Base-by-base conservation (phyloP, 2,329 filamentous ascomycete species). In the Sporothrix globosa region DNA sequence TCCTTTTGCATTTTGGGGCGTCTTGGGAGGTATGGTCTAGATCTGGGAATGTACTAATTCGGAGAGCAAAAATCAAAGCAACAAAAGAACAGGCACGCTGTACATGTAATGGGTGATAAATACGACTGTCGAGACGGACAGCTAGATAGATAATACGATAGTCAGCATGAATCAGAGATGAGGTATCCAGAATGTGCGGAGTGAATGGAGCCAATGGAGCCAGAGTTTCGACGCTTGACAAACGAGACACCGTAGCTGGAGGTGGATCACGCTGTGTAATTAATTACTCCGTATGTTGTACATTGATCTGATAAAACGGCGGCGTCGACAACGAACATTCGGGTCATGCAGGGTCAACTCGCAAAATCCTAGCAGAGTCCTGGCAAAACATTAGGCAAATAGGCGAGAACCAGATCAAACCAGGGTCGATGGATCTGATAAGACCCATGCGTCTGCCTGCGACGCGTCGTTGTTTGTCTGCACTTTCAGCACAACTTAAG, bases 241-340 rank as follows among this genome's bases (percentile, higher is more conserved):
- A 4, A 58, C 39, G 39, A 27, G 39, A 46, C 39, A 19, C 58
- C 30, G 30, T 54, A 27, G 13, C 24, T 4, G 13, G 53, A 27
- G 44, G 14, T 21, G 63, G 58, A 46, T 27, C 61, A 27, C 54
- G 27, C n/a, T 44, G 34, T 34, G 34, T 34, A 34, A 34, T 5
- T 34, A 34, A 4, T 30, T 30, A 3, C 27, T 30, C 1, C n/a
- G n/a, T n/a, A n/a, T n/a, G 30, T 50, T 68, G 68, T 63, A 72
- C 41, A 30, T 70, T 58, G 63, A 72, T 72, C 70, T 72, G 70
- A 72, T 72, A 72, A 72, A 56, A 63, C 30, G 39, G 21, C 14
- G 65, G 50, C 54, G 46, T 27, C 63, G 67, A 56, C 54, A 39
- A 30, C 66, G 50, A 52, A 54, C 65, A 53, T 71, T 67, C 68